A percentile compares a stretch with the other conserved stretches of the same genome.
phyloP scores from a whole-genome alignment of 495 filamentous ascomycete genomes.

The Aspergillus bertholletiae region DNA sequence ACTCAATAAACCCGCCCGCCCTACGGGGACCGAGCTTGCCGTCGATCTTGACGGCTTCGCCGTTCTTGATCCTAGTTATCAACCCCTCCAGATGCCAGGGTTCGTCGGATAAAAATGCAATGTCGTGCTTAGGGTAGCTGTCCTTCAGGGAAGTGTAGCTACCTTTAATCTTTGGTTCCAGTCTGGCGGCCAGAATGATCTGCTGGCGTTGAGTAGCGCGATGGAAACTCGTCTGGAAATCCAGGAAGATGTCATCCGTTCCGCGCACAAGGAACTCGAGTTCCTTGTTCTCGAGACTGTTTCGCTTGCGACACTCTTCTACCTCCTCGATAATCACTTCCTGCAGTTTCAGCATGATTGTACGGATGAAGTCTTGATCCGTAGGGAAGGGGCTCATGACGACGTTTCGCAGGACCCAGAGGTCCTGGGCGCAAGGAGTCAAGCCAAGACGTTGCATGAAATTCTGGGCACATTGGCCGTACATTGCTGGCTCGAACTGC shows the following conservation, averaged over 20 bases:
- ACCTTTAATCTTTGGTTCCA: background rate
- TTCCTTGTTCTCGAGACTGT: background rate
- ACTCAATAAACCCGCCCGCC: background rate
- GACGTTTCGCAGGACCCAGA: constrained; percentile 39
- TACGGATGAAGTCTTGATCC: constrained; percentile 27
- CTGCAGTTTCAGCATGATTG: too few species aligned
- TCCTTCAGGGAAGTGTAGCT: too few species aligned
- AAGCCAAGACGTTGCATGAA: constrained; percentile 39
- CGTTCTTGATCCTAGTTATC: too few species aligned
- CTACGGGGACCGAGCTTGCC: background rate
- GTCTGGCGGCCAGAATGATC: background rate
- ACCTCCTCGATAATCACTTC: background rate
- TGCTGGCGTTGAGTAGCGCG: background rate
- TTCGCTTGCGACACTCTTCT: background rate
- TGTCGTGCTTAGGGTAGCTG: background rate
- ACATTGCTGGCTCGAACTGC: constrained; percentile 32
- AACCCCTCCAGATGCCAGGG: background rate
- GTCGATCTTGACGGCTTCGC: too few species aligned
- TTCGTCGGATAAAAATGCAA: background rate
- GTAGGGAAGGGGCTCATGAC: constrained; percentile 41
- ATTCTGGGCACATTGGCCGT: constrained; percentile 35
- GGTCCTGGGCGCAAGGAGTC: constrained; percentile 18
- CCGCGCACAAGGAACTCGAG: background rate
- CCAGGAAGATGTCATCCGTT: background rate
- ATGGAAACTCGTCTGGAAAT: background rate